Conservation (phyloP, 495 filamentous ascomycete genomes). For the Podospora pseudopauciseta region DNA sequence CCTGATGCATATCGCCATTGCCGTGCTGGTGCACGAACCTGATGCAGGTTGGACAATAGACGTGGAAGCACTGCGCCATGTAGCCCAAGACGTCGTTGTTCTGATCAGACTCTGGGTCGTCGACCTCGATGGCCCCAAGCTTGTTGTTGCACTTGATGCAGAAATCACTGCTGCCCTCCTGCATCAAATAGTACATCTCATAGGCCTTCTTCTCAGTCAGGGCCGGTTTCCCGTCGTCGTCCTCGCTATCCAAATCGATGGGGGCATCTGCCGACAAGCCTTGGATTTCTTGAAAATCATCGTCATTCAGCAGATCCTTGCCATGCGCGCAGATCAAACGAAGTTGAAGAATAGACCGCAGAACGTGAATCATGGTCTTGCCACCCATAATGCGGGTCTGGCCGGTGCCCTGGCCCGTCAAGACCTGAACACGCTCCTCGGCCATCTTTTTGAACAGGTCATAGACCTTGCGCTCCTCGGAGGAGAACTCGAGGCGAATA, state of each 20-base stretch:
- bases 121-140: conserved; percentile 52
- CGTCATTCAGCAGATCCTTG: conserved; percentile 75
- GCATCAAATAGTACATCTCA: conserved; percentile 76
- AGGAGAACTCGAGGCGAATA: conserved; percentile 55
- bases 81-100: conserved; percentile 66
- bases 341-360: conserved; percentile 85
- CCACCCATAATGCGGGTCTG: conserved; percentile 67
- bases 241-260: conserved; percentile 79
- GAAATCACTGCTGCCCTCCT: conserved; percentile 64
- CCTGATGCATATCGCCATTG: conserved; percentile 14
- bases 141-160: conserved; percentile 67
- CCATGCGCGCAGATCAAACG: conserved; percentile 90
- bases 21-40: conserved; percentile 44
- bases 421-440: conserved; percentile 48
- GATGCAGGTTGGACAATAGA: conserved; percentile 74
- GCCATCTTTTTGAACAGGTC: conserved; percentile 55
- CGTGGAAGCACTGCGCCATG: conserved; percentile 79
- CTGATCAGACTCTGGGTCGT: conserved; percentile 50
- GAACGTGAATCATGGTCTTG: conserved; percentile 79
- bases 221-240: conserved; percentile 52
- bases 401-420: conserved; percentile 41
- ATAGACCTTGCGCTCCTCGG: conserved; percentile 52
- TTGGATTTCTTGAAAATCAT: conserved; percentile 72
- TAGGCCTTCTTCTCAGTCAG: conserved; percentile 66
- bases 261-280: conserved; percentile 76